These are phyloP conservation scores for Gracilaria gracilis DNA, from an alignment of 23 red algal species.

Conservation along the genomic window DNA sequence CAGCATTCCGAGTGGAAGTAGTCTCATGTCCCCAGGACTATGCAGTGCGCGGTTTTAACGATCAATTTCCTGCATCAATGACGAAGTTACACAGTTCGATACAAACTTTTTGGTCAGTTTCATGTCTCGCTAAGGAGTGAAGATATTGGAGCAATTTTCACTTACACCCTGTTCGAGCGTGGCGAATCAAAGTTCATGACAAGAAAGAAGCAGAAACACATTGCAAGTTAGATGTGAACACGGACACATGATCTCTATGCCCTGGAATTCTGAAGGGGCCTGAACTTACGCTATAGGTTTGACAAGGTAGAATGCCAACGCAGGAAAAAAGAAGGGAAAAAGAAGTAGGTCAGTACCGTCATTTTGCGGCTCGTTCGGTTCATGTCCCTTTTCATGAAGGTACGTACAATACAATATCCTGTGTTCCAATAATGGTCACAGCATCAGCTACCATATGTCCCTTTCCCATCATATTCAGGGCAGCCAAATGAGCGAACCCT, in stretches of 20 bases:
- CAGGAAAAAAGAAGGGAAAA: not conserved
- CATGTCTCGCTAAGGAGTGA: not conserved
- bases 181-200: no score
- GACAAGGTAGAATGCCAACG: no score
- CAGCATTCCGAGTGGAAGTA: not conserved
- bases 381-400: not conserved
- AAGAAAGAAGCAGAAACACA: not conserved
- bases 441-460: conserved; percentile 99
- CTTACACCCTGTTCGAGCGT: conserved; percentile 15
- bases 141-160: not conserved
- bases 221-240: not conserved
- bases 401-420: conserved; percentile 95
- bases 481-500: conserved; percentile 96
- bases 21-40: no score
- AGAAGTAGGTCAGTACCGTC: not conserved
- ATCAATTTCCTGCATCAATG: conserved; percentile 24
- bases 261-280: not conserved
- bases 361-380: not conserved
- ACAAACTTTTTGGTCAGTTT: not conserved
- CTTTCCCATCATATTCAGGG: conserved; percentile 92
- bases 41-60: not conserved
- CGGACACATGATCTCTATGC: no score
- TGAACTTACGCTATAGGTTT: conserved; percentile 24
- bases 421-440: conserved; percentile 97
- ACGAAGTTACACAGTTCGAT: not conserved